Conservation (phyloP, 1,284 basidiomycete genomes). For the Xerocomus amazonicus region DNA sequence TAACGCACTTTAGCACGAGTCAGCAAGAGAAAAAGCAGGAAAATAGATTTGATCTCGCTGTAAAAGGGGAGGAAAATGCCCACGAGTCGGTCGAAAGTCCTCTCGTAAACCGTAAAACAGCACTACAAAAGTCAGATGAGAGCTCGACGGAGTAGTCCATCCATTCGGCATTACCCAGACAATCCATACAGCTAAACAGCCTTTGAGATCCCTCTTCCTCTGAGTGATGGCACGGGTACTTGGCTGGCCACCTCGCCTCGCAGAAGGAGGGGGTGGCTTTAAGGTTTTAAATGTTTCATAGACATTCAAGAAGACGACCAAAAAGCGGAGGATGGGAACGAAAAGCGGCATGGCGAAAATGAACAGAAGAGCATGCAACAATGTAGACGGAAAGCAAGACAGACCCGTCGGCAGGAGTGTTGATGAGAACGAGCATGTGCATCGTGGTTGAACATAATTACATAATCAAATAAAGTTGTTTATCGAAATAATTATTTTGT, state of each 20-base stretch:
- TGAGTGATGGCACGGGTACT: constrained; percentile 64
- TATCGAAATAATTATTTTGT: neutral
- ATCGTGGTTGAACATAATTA: constrained; percentile 20
- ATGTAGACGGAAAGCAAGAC: neutral
- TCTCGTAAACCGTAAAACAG: constrained; percentile 62
- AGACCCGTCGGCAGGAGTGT: neutral
- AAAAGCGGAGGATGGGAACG: constrained; percentile 61
- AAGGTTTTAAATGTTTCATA: constrained; percentile 81
- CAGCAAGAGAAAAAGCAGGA: constrained; percentile 66
- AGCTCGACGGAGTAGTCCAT: constrained; percentile 10
- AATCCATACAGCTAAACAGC: constrained; percentile 75
- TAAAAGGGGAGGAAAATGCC: constrained; percentile 75
- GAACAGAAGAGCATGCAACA: constrained; percentile 12
- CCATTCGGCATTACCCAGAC: constrained; percentile 61
- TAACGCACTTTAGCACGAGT: constrained; percentile 69
- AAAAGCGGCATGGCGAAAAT: constrained; percentile 57
- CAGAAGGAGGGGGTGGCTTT: constrained; percentile 58
- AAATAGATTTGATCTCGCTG: constrained; percentile 68
- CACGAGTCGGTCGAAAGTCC: constrained; percentile 56
- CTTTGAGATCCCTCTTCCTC: constrained; percentile 79
- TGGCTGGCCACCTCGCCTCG: constrained; percentile 57
- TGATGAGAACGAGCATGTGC: neutral
- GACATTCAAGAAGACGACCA: constrained; percentile 71
- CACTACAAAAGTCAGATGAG: constrained; percentile 42
- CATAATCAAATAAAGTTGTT: constrained; percentile 14